A percentile compares a stretch with the other conserved stretches of the same genome.
Evolutionary conservation across 345 rosid species (phyloP).

Genomic region (Euphorbia peplus): DNA sequence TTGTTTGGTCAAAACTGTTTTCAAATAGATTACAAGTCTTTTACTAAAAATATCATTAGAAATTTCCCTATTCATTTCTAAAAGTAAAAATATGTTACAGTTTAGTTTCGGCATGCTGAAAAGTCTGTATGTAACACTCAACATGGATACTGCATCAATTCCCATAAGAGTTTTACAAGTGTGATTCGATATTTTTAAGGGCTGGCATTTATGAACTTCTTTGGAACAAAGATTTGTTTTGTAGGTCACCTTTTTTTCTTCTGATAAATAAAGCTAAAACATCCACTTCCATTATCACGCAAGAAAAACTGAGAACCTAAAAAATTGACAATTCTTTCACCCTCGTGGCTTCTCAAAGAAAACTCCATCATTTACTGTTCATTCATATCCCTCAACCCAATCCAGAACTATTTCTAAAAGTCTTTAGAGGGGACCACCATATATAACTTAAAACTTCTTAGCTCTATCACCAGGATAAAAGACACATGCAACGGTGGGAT

Average conservation of each 20-base stretch:
- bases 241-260: too few species aligned
- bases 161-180: not conserved
- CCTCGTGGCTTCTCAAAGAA: not conserved
- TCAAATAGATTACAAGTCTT: too few species aligned
- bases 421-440: too few species aligned
- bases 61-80: too few species aligned
- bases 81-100: too few species aligned
- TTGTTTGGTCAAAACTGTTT: too few species aligned
- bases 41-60: too few species aligned
- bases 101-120: too few species aligned
- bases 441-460: slow-evolving; percentile 1
- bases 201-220: not conserved
- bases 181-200: not conserved
- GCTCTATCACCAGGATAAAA: slow-evolving; percentile 11
- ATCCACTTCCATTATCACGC: not conserved
- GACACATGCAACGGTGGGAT: not conserved
- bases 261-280: not conserved
- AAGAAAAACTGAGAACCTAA: not conserved
- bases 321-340: too few species aligned
- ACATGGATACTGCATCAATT: not conserved
- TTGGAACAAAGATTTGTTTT: too few species aligned
- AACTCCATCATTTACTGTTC: not conserved
- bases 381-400: not conserved
- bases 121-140: too few species aligned
- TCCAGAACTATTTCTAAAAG: not conserved